These are phyloP conservation scores for Umbellularia californica DNA, from an alignment of 164 flowering plant species.

Conservation along the genomic window DNA sequence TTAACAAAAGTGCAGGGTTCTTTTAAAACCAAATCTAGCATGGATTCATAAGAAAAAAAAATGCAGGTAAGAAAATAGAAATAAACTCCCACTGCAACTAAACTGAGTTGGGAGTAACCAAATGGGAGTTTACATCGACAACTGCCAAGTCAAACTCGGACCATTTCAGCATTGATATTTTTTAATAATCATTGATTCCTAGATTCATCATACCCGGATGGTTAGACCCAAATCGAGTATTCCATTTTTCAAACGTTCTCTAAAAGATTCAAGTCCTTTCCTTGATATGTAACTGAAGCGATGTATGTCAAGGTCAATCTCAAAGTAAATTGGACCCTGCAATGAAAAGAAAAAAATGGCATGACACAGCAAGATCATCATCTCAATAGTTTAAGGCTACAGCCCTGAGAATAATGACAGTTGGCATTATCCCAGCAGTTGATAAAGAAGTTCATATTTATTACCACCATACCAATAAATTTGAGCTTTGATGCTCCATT, in stretches of 20 bases:
- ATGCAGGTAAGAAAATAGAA: too few relatives aligned
- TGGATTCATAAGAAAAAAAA: background rate
- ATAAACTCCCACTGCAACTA: background rate
- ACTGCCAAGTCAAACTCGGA: background rate
- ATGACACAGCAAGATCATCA: background rate
- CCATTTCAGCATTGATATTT: background rate
- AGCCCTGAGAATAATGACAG: background rate
- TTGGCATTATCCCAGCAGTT: background rate
- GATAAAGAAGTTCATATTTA: background rate
- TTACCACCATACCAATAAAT: background rate
- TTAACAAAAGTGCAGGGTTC: background rate
- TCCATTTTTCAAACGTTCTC: conserved; percentile 74
- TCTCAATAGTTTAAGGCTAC: background rate
- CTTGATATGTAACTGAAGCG: conserved; percentile 93
- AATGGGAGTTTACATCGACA: background rate
- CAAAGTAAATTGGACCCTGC: conserved; percentile 91
- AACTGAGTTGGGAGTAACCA: background rate
- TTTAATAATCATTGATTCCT: background rate
- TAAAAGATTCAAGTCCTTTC: conserved; percentile 85
- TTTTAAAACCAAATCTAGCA: background rate
- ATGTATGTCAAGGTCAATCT: conserved; percentile 94
- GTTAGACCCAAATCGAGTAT: conserved; percentile 82
- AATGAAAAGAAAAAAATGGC: background rate
- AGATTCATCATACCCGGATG: conserved; percentile 59
- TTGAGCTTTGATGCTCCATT: too few relatives aligned